Percentiles rank a stretch among this genome's conserved stretches.
Conservation (phyloP, 1,139 yeast species). For the Starmera stellimalicola region DNA sequence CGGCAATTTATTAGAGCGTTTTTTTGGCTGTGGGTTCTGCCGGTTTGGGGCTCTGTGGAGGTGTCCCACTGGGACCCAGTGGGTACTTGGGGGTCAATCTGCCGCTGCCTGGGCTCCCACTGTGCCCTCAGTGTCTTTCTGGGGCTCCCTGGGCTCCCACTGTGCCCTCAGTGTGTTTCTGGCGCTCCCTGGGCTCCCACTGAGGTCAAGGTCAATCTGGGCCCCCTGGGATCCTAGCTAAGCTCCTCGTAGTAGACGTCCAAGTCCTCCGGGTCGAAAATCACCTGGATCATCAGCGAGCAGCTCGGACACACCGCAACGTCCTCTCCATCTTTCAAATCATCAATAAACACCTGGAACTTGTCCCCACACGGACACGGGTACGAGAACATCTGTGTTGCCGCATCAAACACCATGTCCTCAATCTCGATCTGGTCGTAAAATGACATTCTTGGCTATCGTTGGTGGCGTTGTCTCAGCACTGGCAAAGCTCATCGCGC, state of each 20-base stretch:
- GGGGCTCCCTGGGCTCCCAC: background rate
- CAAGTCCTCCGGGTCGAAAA: constrained; percentile 58
- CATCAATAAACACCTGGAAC: constrained; percentile 81
- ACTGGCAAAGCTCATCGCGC: background rate
- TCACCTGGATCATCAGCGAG: constrained; percentile 85
- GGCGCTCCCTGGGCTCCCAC: background rate
- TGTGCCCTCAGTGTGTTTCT: background rate
- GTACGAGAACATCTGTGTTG: constrained; percentile 72
- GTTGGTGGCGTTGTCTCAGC: background rate
- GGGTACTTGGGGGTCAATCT: background rate
- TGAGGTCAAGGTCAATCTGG: no score
- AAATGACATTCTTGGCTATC: constrained; percentile 31
- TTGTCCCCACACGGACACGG: constrained; percentile 99
- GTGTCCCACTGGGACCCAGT: no score
- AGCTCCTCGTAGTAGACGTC: constrained; percentile 31
- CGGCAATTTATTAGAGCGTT: no score
- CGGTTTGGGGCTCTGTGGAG: no score
- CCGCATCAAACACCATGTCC: constrained; percentile 85
- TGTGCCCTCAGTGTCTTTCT: background rate
- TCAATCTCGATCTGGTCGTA: constrained; percentile 96
- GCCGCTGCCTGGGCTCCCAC: background rate
- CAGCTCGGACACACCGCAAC: constrained; percentile 97
- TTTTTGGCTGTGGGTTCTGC: no score
- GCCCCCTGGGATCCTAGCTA: no score
- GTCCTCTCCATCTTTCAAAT: constrained; percentile 82